phyloP scores from a whole-genome alignment of 1,284 basidiomycete genomes.

The Marasmius fiardii region DNA sequence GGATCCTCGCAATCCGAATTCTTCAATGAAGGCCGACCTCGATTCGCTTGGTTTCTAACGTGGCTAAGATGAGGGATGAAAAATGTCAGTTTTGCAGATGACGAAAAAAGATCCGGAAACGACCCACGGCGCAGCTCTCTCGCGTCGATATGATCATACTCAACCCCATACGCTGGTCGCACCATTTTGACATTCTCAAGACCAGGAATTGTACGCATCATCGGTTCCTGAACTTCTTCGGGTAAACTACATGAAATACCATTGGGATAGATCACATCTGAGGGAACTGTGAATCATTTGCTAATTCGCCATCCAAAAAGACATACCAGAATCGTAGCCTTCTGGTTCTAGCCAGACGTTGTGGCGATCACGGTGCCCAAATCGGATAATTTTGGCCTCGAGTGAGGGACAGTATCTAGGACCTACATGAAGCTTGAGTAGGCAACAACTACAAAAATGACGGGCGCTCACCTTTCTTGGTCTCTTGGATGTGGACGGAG shows the following conservation, averaged over 20 bases:
- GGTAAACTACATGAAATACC: constrained; percentile 87
- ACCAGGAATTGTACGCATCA: constrained; percentile 82
- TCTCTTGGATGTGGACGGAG: constrained; percentile 84
- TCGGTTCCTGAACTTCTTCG: constrained; percentile 73
- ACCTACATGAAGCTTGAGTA: constrained; percentile 37
- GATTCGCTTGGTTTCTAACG: constrained; percentile 83
- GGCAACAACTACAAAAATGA: constrained; percentile 2
- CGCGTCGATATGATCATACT: constrained; percentile 91
- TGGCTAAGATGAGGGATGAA: constrained; percentile 44
- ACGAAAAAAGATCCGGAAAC: neutral
- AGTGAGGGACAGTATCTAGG: constrained; percentile 91
- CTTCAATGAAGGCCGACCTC: constrained; percentile 32
- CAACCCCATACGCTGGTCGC: constrained; percentile 86
- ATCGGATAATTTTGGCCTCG: constrained; percentile 83
- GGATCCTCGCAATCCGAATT: neutral
- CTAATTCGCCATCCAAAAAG: neutral
- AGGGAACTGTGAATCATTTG: neutral
- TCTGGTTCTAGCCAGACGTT: constrained; percentile 90
- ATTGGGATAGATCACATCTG: constrained; percentile 85
- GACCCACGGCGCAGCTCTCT: constrained; percentile 68
- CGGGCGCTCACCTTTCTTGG: constrained; percentile 61
- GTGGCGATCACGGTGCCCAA: constrained; percentile 70
- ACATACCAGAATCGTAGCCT: constrained; percentile 77
- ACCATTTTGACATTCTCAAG: constrained; percentile 82
- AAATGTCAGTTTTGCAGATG: constrained; percentile 4